These are phyloP conservation scores for Colletotrichum sp. DNA, from an alignment of 2,329 filamentous ascomycete species.

Conservation along the genomic window DNA sequence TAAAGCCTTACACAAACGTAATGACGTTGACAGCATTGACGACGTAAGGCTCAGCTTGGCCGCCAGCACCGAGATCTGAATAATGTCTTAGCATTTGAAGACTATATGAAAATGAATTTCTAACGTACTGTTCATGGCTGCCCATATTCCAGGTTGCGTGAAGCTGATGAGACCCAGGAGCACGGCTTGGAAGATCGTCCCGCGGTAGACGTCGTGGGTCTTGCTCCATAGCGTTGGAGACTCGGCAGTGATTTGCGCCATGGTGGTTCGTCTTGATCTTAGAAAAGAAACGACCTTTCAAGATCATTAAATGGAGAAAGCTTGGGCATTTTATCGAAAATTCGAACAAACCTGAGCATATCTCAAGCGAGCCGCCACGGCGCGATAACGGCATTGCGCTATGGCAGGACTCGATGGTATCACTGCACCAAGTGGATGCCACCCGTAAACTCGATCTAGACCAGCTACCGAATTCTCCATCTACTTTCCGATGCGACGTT, in stretches of 20 bases:
- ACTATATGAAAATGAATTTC: background rate
- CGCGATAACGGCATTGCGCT: constrained; percentile 13
- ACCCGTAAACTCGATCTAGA: background rate
- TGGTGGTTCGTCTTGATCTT: background rate
- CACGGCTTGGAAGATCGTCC: constrained; percentile 50
- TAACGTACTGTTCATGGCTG: constrained; percentile 5
- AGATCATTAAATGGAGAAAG: background rate
- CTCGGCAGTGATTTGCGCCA: background rate
- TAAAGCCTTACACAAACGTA: background rate
- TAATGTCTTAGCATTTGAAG: background rate
- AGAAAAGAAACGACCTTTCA: background rate
- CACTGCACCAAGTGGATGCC: constrained; percentile 11
- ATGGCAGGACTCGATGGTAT: constrained; percentile 9
- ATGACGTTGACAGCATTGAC: constrained; percentile 5
- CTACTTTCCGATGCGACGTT: background rate
- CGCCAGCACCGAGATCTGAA: constrained; percentile 1
- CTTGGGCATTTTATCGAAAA: background rate
- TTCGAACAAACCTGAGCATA: background rate
- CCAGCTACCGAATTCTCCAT: background rate
- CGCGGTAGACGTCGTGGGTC: constrained; percentile 36
- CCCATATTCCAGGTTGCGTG: constrained; percentile 50
- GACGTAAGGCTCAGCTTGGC: constrained; percentile 9
- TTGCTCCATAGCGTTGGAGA: background rate
- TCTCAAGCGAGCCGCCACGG: background rate
- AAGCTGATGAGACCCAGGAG: constrained; percentile 48